Conservation (phyloP, 768 basidiomycete species). For the Termitomyces sp. region DNA sequence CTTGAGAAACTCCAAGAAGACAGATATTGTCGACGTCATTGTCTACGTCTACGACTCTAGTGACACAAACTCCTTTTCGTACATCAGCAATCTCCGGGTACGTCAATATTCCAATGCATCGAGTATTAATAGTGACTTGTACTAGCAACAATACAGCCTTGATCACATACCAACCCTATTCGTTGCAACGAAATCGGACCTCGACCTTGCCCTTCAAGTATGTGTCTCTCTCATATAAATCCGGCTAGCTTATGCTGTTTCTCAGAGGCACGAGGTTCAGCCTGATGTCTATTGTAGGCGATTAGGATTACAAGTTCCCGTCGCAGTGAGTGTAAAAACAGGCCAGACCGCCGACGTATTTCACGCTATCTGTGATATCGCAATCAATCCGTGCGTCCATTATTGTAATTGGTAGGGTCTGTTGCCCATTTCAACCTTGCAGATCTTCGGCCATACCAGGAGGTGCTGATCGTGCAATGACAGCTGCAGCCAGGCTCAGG, state of each 20-base stretch:
- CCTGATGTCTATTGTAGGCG: conserved; percentile 95
- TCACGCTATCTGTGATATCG: conserved; percentile 78
- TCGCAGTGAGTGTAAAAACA: conserved; percentile 87
- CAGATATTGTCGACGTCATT: conserved; percentile 89
- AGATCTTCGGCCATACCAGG: conserved; percentile 73
- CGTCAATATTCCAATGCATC: conserved; percentile 6
- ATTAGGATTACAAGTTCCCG: conserved; percentile 86
- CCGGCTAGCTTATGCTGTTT: conserved; percentile 8
- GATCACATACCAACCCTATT: conserved; percentile 95
- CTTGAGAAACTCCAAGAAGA: conserved; percentile 83
- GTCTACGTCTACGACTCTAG: conserved; percentile 96
- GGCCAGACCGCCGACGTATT: conserved; percentile 85
- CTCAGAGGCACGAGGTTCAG: conserved; percentile 93
- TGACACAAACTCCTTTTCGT: conserved; percentile 98
- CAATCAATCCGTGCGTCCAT: conserved; percentile 78
- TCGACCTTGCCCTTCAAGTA: conserved; percentile 93
- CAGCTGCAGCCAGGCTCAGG: conserved; percentile 60
- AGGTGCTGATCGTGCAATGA: conserved; percentile 74
- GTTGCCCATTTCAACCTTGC: not conserved
- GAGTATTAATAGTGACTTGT: conserved; percentile 12
- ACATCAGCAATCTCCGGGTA: conserved; percentile 94
- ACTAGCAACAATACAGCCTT: conserved; percentile 92
- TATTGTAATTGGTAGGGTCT: not conserved
- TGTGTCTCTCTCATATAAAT: conserved; percentile 12
- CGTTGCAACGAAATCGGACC: conserved; percentile 98